These are phyloP conservation scores for Aureobasidium sp. DNA, from an alignment of 2,329 filamentous ascomycete genomes.

Conservation along the genomic window DNA sequence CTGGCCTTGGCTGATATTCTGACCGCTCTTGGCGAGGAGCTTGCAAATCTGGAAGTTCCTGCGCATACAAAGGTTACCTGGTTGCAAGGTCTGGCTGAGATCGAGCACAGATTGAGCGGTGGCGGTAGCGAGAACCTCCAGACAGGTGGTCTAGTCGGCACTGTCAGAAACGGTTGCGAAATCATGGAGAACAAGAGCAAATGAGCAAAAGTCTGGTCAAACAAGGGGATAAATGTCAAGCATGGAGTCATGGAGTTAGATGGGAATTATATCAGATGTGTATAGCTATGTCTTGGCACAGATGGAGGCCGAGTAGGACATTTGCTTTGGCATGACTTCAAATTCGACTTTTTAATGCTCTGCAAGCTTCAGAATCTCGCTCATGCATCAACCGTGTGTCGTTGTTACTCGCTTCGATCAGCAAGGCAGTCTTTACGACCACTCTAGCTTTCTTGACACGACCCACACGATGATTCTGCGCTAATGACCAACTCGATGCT, in stretches of 20 bases:
- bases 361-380: neutral
- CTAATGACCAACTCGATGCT: neutral
- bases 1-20: conserved; percentile 91
- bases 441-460: neutral
- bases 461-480: neutral
- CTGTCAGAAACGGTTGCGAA: conserved; percentile 80
- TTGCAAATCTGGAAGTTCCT: conserved; percentile 75
- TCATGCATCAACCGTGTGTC: neutral
- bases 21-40: conserved; percentile 74
- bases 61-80: conserved; percentile 83
- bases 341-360: neutral
- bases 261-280: neutral
- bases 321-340: neutral
- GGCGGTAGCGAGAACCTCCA: conserved; percentile 83
- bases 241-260: conserved; percentile 8
- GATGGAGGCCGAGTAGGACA: neutral
- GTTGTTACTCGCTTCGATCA: neutral
- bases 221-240: neutral
- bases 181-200: conserved; percentile 41
- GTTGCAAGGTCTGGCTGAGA: conserved; percentile 83
- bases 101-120: conserved; percentile 84
- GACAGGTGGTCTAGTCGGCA: conserved; percentile 86
- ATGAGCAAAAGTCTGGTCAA: neutral
- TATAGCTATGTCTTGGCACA: neutral
- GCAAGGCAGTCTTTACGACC: neutral